These are phyloP conservation scores for Bryoerythrophyllum caledonicum DNA, from an alignment of 225 moss, liverwort and hornwort genomes.

Conservation along the genomic window DNA sequence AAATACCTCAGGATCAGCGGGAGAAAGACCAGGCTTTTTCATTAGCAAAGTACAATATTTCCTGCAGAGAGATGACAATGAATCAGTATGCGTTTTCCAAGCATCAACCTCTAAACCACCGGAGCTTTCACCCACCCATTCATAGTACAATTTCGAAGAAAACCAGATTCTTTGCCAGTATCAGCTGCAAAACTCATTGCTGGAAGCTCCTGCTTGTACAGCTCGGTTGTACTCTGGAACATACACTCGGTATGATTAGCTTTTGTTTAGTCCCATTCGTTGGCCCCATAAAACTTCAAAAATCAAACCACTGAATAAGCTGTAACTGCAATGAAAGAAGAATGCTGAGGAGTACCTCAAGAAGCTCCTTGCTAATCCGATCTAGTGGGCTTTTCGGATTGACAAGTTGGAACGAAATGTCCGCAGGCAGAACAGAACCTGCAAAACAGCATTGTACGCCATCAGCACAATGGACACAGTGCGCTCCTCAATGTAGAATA, in stretches of 20 bases:
- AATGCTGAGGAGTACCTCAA: conserved; percentile 45
- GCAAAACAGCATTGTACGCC: neutral
- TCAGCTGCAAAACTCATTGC: conserved; percentile 87
- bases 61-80: conserved; percentile 35
- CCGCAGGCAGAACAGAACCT: conserved; percentile 38
- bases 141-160: conserved; percentile 72
- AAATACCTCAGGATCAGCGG: conserved; percentile 41
- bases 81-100: neutral
- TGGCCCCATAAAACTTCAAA: neutral
- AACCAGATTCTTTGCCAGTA: conserved; percentile 83
- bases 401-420: conserved; percentile 52
- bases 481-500: neutral
- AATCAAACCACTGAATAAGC: neutral
- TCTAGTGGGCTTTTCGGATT: conserved; percentile 61
- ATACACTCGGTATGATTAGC: neutral
- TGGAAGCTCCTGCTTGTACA: conserved; percentile 78
- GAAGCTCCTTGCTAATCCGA: conserved; percentile 37
- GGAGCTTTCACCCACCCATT: conserved; percentile 52
- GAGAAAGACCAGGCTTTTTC: conserved; percentile 33
- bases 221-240: conserved; percentile 53
- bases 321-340: neutral
- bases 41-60: conserved; percentile 78
- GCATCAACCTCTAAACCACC: neutral
- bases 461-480: neutral
- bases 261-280: neutral